These are phyloP conservation scores for Kwoniella newhampshirensis DNA, from an alignment of 768 basidiomycete genomes.

Conservation along the genomic window DNA sequence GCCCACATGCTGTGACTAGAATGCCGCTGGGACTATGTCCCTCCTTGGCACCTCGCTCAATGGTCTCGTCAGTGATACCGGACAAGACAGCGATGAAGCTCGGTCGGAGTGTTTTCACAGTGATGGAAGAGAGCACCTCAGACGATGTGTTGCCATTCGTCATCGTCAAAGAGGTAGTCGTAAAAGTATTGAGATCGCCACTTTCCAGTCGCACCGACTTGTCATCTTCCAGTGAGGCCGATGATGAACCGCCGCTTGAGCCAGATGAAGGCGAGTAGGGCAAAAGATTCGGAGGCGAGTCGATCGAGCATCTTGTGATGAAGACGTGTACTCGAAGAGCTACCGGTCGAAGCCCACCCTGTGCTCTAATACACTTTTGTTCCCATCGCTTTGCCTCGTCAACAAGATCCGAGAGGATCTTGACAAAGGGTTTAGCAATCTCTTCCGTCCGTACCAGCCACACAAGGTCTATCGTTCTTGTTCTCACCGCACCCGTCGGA, in stretches of 20 bases:
- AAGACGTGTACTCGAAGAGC: conserved; percentile 58
- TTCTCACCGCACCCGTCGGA: conserved; percentile 57
- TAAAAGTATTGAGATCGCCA: conserved; percentile 55
- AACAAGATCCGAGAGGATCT: conserved; percentile 38
- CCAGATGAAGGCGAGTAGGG: too few relatives aligned
- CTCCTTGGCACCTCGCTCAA: conserved; percentile 46
- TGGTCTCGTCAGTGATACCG: conserved; percentile 54
- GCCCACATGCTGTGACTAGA: conserved; percentile 66
- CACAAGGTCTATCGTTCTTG: conserved; percentile 64
- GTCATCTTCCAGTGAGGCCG: conserved; percentile 3
- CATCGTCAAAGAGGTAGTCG: conserved; percentile 62
- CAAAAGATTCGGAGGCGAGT: conserved; percentile 13
- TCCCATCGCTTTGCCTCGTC: conserved; percentile 29
- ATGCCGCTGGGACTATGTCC: conserved; percentile 59
- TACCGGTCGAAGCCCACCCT: conserved; percentile 52
- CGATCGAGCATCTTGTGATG: conserved; percentile 57
- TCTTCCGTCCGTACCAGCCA: conserved; percentile 66
- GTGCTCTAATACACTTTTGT: conserved; percentile 16
- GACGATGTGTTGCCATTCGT: conserved; percentile 33
- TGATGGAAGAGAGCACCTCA: conserved; percentile 53
- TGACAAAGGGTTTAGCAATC: conserved; percentile 36
- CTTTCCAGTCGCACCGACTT: neutral
- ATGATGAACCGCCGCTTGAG: too few relatives aligned
- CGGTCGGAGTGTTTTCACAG: conserved; percentile 62
- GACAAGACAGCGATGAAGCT: conserved; percentile 59